Evolutionary conservation across 2,329 filamentous ascomycete genomes (phyloP), one percentile per base, ranked within the genome.

Genomic region (Ascochyta pisi): DNA sequence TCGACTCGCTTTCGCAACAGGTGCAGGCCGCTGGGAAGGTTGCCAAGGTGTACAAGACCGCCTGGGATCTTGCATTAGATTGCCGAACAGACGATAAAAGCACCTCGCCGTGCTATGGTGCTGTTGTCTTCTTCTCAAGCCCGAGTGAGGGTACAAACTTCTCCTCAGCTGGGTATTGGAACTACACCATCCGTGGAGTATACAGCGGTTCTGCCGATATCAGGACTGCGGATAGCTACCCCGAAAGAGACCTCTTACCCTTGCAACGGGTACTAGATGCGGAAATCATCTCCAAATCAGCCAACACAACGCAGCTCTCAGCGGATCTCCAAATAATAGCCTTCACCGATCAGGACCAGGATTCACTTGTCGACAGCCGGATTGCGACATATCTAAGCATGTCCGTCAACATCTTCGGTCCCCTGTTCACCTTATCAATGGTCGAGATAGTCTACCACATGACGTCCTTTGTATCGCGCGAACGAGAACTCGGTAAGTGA

Each of bases 281-380:
- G 8, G 67, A 65, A 19, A 64, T 70, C 38, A 84, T 86, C 8
- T 74, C 62, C 4, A 48, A 13, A 6, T 33, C 57, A 8, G 45
- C 39, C 16, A 57, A 49, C 26, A 47, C 54, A 2, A 45, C 55
- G 3, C 41, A 47, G 4, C 31, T 61, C 4, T 61, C 60, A 29
- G 23, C 38, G 2, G 55, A 53, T 6, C 34, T 58, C 6, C 39
- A 68, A 7, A 45, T 58, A 6, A 60, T 68, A 13, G 34, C 61
- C 5, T 69, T 52, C 44, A 69, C 63, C 7, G 45, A 51, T 1
- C 44, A 56, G n/a, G 55, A 61, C 19, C 64, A 68, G 29, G 50
- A 31, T 0, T 50, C 54, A 0, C 56, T 66, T 1, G 42, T 58
- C 33, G 43, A 61, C 9, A 53, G 35, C 24, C 58, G 61, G 42